Percentiles rank a stretch among this genome's conserved stretches.
Conservation (phyloP, 164 flowering plant genomes). For the Annona squamosa region DNA sequence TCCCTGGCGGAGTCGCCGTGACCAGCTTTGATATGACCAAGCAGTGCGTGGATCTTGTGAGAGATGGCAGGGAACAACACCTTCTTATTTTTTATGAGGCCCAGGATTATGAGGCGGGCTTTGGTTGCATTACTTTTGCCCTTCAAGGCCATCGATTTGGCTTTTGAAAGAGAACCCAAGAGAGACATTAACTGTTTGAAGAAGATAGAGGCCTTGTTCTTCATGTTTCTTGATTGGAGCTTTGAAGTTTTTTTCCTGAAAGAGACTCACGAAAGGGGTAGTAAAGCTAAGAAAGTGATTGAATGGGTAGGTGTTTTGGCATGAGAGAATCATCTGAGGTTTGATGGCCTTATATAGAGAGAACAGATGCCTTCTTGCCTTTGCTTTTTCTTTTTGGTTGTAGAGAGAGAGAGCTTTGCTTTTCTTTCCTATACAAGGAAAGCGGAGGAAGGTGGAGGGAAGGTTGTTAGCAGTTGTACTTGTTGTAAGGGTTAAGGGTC, state of each 20-base stretch:
- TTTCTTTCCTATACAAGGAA: not conserved
- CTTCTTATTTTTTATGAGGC: conserved; percentile 44
- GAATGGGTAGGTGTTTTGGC: not conserved
- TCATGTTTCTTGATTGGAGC: conserved; percentile 25
- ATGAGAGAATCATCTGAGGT: conserved; percentile 12
- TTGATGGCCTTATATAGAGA: conserved; percentile 15
- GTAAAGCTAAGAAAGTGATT: not conserved
- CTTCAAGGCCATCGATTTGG: conserved; percentile 44
- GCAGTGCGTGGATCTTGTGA: conserved; percentile 34
- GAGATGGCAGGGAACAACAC: conserved; percentile 40
- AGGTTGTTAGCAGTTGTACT: not conserved
- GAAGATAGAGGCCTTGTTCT: conserved; percentile 41
- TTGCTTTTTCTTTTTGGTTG: not conserved
- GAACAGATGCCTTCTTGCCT: not conserved
- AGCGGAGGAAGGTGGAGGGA: conserved; percentile 7
- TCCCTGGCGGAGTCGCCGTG: conserved; percentile 1
- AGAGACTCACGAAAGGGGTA: not conserved
- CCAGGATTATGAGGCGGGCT: conserved; percentile 40
- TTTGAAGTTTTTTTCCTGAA: not conserved
- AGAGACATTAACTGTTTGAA: conserved; percentile 38
- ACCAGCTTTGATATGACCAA: conserved; percentile 15
- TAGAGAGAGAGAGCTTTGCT: conserved; percentile 5
- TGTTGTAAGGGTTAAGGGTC: no score
- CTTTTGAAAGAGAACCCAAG: conserved; percentile 32
- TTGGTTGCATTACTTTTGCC: conserved; percentile 36